A percentile compares a stretch with the other conserved stretches of the same genome.
These are phyloP conservation scores for Chytriomyces confervae DNA, from an alignment of 192 early-diverging fungal species.

Conservation along the genomic window DNA sequence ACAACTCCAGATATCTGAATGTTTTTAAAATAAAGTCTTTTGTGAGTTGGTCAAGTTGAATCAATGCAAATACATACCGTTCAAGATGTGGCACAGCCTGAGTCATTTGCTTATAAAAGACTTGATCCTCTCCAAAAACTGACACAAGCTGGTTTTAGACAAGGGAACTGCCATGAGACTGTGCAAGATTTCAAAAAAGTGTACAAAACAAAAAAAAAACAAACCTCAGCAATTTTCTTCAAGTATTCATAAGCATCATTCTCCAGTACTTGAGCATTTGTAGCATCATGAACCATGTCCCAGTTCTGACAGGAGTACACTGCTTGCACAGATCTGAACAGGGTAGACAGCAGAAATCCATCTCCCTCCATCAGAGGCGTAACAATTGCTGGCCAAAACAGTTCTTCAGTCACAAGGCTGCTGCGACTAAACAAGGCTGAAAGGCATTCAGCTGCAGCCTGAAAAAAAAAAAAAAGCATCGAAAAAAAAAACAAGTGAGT, in stretches of 20 bases:
- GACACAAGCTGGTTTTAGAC: neutral
- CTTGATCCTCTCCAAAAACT: slow-evolving; percentile 33
- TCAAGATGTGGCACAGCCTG: slow-evolving; percentile 19
- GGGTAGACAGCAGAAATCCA: neutral
- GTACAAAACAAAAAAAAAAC: too few relatives aligned
- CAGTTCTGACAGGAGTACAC: neutral
- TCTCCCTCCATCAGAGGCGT: slow-evolving; percentile 6
- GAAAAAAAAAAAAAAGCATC: neutral
- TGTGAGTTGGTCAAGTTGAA: neutral
- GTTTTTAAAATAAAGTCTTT: neutral
- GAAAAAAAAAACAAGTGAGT: too few relatives aligned
- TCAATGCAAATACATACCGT: neutral
- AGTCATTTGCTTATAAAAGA: slow-evolving; percentile 33
- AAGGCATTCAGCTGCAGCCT: slow-evolving; percentile 61
- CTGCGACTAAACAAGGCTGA: slow-evolving; percentile 47
- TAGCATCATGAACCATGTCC: neutral
- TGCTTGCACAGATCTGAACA: neutral
- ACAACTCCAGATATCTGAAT: slow-evolving; percentile 37
- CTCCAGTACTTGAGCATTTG: slow-evolving; percentile 14
- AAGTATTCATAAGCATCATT: slow-evolving; percentile 40
- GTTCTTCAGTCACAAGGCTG: slow-evolving; percentile 17
- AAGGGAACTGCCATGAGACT: too few relatives aligned
- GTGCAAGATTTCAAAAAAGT: too few relatives aligned
- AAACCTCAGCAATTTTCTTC: slow-evolving; percentile 46
- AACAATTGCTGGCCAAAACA: slow-evolving; percentile 14